phyloP scores from a whole-genome alignment of 805 yeast species.

The Metschnikowia santaceciliae region DNA sequence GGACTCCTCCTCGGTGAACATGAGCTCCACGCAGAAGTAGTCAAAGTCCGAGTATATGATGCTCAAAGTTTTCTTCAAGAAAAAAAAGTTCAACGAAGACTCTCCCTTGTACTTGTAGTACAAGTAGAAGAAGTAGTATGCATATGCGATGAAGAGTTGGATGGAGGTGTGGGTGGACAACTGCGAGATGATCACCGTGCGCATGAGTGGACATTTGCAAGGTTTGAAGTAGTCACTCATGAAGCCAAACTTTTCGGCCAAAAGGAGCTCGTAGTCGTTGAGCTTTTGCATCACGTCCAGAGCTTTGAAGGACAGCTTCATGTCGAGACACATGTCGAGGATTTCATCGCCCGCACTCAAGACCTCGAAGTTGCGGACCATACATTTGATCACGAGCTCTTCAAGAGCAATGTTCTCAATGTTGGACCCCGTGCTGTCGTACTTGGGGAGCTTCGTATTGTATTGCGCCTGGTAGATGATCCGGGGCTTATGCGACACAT shows the following conservation, averaged over 20 bases:
- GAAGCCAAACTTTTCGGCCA: constrained; percentile 10
- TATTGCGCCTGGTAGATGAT: constrained; percentile 3
- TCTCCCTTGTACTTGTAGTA: constrained; percentile 17
- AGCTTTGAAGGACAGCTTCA: constrained; percentile 5
- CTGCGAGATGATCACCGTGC: constrained; percentile 1
- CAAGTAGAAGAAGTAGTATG: constrained; percentile 18
- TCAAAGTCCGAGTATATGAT: constrained; percentile 16
- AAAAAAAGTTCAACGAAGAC: constrained; percentile 14
- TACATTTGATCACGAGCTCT: constrained; percentile 1
- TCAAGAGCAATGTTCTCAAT: constrained; percentile 10
- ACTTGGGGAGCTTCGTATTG: constrained; percentile 12
- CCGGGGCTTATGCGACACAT: constrained; percentile 13
- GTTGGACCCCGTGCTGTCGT: constrained; percentile 8
- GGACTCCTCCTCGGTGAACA: constrained; percentile 7
- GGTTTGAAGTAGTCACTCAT: constrained; percentile 8
- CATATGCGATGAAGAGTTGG: constrained; percentile 14
- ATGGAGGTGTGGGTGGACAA: constrained; percentile 8
- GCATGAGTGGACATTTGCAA: neutral
- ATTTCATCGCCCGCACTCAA: constrained; percentile 9
- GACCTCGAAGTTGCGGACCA: constrained; percentile 4
- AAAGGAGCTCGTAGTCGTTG: constrained; percentile 9
- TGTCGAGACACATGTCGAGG: constrained; percentile 9
- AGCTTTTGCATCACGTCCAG: constrained; percentile 7
- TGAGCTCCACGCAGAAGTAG: constrained; percentile 11
- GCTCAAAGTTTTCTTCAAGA: constrained; percentile 15